A percentile compares a stretch with the other conserved stretches of the same genome.
These are phyloP conservation scores for Lunasporangiospora selenospora DNA, from an alignment of 192 early-diverging fungal genomes.

Conservation along the genomic window DNA sequence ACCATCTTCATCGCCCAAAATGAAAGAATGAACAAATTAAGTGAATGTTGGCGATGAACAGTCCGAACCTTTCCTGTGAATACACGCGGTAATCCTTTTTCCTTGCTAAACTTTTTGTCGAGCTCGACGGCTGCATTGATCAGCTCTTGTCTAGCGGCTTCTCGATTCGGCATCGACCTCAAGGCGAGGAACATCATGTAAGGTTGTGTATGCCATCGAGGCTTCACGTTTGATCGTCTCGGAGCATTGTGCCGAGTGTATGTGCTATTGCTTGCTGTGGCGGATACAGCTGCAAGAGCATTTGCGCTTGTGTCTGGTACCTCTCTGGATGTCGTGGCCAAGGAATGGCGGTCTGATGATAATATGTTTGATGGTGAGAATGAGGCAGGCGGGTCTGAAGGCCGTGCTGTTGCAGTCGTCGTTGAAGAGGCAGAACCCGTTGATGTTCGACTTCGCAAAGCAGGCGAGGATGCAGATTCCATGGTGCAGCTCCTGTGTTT, in stretches of 20 bases:
- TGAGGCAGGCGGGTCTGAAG: neutral
- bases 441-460: too few species aligned
- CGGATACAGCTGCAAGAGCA: too few species aligned
- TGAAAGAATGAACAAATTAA: too few species aligned
- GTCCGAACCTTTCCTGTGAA: conserved; percentile 93
- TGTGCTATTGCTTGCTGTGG: neutral
- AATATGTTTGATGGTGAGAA: neutral
- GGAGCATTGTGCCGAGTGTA: conserved; percentile 43
- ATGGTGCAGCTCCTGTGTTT: neutral
- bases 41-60: too few species aligned
- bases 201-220: conserved; percentile 90
- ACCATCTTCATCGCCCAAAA: too few species aligned
- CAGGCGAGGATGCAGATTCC: too few species aligned
- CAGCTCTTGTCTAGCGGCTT: conserved; percentile 73
- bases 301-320: neutral
- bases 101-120: conserved; percentile 76
- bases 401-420: neutral
- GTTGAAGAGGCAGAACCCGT: neutral
- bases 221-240: conserved; percentile 50
- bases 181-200: conserved; percentile 87
- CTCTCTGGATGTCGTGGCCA: neutral
- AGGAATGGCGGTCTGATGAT: neutral
- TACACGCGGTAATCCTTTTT: conserved; percentile 74
- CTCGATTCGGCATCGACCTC: conserved; percentile 67
- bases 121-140: conserved; percentile 77